These are phyloP conservation scores for Amylostereum chailletii DNA, from an alignment of 1,284 basidiomycete genomes.

Conservation along the genomic window DNA sequence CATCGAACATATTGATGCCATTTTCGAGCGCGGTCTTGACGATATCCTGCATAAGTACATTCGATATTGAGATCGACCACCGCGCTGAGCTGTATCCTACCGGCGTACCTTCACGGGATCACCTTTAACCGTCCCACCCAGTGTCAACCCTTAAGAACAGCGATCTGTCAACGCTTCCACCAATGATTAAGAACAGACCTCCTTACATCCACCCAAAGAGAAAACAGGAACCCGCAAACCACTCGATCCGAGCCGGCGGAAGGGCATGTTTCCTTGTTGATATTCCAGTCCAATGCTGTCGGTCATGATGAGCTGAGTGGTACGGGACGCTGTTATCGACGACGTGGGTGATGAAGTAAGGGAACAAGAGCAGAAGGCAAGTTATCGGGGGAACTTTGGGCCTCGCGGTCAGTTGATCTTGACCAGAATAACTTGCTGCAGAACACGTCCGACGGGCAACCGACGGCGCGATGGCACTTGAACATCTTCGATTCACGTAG, in stretches of 20 bases:
- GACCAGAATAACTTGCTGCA: too few species aligned
- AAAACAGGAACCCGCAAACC: slow-evolving; percentile 75
- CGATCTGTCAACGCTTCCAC: background rate
- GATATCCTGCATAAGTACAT: slow-evolving; percentile 36
- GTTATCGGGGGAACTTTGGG: too few species aligned
- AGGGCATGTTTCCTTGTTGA: slow-evolving; percentile 62
- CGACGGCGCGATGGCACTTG: too few species aligned
- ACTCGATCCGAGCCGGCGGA: slow-evolving; percentile 65
- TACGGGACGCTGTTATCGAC: too few species aligned
- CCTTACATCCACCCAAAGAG: slow-evolving; percentile 72
- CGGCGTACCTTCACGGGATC: slow-evolving; percentile 61
- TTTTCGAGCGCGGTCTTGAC: slow-evolving; percentile 57
- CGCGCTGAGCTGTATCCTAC: too few species aligned
- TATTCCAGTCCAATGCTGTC: slow-evolving; percentile 25
- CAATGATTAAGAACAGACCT: slow-evolving; percentile 15
- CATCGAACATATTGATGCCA: slow-evolving; percentile 68
- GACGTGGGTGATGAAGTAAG: background rate
- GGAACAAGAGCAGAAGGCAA: too few species aligned
- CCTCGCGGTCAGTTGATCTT: too few species aligned
- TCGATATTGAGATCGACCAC: too few species aligned
- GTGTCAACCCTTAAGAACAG: slow-evolving; percentile 57
- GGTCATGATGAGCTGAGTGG: background rate
- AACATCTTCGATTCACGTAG: too few species aligned
- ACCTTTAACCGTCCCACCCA: slow-evolving; percentile 61
- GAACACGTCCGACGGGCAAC: too few species aligned